Conservation (phyloP, 768 basidiomycete genomes). For the Suillus subalutaceus region DNA sequence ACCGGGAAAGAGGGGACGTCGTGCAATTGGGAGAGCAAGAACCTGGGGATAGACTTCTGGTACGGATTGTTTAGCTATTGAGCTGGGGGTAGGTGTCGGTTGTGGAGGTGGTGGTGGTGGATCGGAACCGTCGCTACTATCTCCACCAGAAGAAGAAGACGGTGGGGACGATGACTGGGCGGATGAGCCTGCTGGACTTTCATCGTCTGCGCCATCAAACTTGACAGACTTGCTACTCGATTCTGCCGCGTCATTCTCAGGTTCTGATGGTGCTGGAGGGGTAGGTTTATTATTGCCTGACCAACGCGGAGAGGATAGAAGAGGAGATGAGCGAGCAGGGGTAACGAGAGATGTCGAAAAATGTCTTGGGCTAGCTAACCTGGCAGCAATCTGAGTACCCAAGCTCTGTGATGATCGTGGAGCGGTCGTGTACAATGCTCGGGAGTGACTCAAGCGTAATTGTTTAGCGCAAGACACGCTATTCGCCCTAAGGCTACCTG, state of each 20-base stretch:
- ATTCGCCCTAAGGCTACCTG: conserved; percentile 22
- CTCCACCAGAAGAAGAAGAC: conserved; percentile 44
- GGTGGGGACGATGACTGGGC: conserved; percentile 35
- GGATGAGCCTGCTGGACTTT: conserved; percentile 36
- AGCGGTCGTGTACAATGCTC: conserved; percentile 18
- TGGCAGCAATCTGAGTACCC: conserved; percentile 13
- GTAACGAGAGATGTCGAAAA: conserved; percentile 29
- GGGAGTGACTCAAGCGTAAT: conserved; percentile 15
- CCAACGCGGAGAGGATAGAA: conserved; percentile 41
- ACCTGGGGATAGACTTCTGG: conserved; percentile 94
- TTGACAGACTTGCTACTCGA: conserved; percentile 20
- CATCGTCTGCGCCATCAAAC: conserved; percentile 33
- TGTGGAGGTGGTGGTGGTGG: conserved; percentile 44
- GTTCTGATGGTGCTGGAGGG: conserved; percentile 22
- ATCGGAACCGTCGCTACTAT: conserved; percentile 39
- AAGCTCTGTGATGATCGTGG: conserved; percentile 12
- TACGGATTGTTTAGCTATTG: conserved; percentile 84
- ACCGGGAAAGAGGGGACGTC: conserved; percentile 93
- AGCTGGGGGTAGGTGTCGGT: conserved; percentile 41
- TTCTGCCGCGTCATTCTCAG: conserved; percentile 29
- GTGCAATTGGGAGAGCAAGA: conserved; percentile 92
- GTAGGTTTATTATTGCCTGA: conserved; percentile 39
- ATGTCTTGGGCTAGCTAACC: conserved; percentile 21
- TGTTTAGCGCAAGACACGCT: conserved; percentile 17
- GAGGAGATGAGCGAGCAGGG: conserved; percentile 34